These are phyloP conservation scores for Umbellularia californica DNA, from an alignment of 164 flowering plant genomes.

Conservation along the genomic window DNA sequence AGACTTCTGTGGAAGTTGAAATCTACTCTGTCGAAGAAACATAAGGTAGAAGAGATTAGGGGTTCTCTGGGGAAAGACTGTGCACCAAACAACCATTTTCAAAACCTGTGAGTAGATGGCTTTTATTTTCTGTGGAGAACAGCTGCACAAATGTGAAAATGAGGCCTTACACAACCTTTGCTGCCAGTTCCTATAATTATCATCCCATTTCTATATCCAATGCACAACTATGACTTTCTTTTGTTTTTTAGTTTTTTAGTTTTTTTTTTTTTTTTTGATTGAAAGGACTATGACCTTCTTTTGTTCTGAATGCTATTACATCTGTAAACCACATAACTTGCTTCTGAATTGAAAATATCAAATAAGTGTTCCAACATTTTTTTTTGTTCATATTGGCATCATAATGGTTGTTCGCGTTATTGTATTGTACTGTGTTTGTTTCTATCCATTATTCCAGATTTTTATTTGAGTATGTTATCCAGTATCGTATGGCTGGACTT, in stretches of 20 bases:
- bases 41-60: no score
- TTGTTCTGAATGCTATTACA: background rate
- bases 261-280: no score
- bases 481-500: slow-evolving; percentile 99
- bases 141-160: no score
- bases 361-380: background rate
- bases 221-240: background rate
- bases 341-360: no score
- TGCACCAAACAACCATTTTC: no score
- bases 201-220: background rate
- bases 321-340: background rate
- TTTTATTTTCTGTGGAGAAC: no score
- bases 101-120: no score
- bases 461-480: slow-evolving; percentile 21
- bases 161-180: no score
- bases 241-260: background rate
- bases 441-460: background rate
- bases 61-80: no score
- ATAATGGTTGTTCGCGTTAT: background rate
- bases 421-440: background rate
- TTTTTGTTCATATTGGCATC: background rate
- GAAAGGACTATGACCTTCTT: background rate
- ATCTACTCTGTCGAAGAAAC: no score
- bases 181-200: no score
- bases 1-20: no score